Evolutionary conservation across 306 rosid species (phyloP).

Genomic region (Canavalia gladiata): DNA sequence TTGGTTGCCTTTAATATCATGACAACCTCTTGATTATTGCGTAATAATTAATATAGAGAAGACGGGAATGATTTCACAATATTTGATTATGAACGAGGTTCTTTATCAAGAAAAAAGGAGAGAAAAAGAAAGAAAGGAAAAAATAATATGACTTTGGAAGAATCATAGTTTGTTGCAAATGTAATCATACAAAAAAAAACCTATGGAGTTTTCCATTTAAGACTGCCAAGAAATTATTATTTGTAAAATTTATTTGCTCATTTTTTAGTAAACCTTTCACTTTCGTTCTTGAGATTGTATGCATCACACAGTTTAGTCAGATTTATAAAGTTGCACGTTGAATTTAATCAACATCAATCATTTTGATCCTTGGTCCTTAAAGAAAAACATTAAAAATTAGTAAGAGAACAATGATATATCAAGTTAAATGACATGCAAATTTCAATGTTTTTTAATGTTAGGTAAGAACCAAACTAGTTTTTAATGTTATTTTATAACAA

Average conservation of each 20-base stretch:
- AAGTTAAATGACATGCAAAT: no score
- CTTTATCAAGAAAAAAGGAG: not conserved
- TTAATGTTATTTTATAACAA: no score
- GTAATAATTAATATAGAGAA: not conserved
- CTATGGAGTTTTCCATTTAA: not conserved
- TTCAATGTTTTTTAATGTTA: no score
- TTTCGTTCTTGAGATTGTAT: no score
- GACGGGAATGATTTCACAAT: not conserved
- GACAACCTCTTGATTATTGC: not conserved
- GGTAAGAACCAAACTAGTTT: no score
- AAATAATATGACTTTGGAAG: not conserved
- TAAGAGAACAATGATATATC: no score
- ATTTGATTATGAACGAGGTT: not conserved
- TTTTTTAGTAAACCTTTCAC: not conserved
- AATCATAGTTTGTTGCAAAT: constrained; percentile 8
- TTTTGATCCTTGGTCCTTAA: no score
- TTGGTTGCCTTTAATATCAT: not conserved
- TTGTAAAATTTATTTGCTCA: not conserved
- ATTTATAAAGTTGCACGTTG: no score
- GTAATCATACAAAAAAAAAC: not conserved
- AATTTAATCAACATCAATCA: no score
- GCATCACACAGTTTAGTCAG: no score
- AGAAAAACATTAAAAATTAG: no score
- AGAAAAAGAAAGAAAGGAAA: not conserved
- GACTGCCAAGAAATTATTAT: not conserved